Conservation (phyloP, 495 filamentous ascomycete species). For the Neurospora sp. region DNA sequence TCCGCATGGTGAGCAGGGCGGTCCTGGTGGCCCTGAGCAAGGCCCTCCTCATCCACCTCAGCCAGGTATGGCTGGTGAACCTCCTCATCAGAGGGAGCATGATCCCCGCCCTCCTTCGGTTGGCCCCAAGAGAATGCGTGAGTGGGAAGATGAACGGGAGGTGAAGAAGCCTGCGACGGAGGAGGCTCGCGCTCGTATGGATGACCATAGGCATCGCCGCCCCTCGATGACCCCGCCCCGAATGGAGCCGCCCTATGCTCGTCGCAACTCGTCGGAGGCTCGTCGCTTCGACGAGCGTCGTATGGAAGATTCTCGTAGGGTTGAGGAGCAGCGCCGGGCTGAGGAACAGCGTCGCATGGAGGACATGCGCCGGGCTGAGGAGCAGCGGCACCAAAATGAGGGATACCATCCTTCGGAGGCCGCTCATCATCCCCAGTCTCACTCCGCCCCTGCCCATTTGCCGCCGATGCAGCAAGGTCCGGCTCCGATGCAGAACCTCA, state of each 20-base stretch:
- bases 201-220: constrained; percentile 71
- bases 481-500: constrained; percentile 47
- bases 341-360: constrained; percentile 37
- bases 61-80: constrained; percentile 62
- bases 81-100: constrained; percentile 55
- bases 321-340: constrained; percentile 41
- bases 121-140: constrained; percentile 73
- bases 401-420: constrained; percentile 84
- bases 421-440: constrained; percentile 69
- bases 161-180: constrained; percentile 83
- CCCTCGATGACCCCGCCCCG: constrained; percentile 55
- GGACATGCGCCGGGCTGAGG: constrained; percentile 42
- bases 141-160: constrained; percentile 79
- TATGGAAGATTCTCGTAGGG: constrained; percentile 29
- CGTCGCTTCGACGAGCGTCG: constrained; percentile 48
- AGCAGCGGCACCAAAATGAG: constrained; percentile 60
- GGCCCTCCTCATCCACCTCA: constrained; percentile 67
- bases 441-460: constrained; percentile 58
- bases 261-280: constrained; percentile 70
- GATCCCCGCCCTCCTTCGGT: constrained; percentile 65
- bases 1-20: constrained; percentile 49
- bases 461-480: constrained; percentile 55
- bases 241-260: constrained; percentile 39
- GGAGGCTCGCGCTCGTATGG: constrained; percentile 74
- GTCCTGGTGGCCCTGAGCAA: constrained; percentile 60